Evolutionary conservation across 2,329 filamentous ascomycete species (phyloP).

Genomic region (Penicillium frequentans): DNA sequence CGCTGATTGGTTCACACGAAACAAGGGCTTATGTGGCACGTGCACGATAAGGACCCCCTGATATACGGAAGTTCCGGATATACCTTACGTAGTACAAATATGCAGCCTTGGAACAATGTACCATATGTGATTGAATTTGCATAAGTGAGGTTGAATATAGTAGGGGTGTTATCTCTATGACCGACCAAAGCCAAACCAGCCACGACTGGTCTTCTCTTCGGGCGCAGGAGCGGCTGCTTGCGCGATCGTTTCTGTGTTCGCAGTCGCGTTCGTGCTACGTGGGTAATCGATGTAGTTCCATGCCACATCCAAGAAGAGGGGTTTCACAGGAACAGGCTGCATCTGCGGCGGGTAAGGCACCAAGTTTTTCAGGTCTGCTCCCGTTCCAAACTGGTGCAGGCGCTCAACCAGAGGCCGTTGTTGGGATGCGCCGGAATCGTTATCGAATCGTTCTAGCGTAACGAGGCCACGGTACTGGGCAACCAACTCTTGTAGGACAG

Average conservation of each 20-base stretch:
- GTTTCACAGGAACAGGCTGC: conserved; percentile 84
- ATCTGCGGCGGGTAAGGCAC: conserved; percentile 85
- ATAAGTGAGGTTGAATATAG: not conserved
- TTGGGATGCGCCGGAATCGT: conserved; percentile 35
- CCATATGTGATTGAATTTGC: not conserved
- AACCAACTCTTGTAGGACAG: conserved; percentile 68
- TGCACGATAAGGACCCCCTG: not conserved
- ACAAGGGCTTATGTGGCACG: not conserved
- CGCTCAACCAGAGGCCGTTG: conserved; percentile 69
- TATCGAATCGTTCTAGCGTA: conserved; percentile 68
- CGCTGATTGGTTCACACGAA: not conserved
- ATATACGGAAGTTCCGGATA: no score
- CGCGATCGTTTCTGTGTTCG: conserved; percentile 5
- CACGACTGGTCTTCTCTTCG: conserved; percentile 55
- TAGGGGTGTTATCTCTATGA: conserved; percentile 20
- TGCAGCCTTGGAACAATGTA: no score
- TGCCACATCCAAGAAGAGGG: conserved; percentile 91
- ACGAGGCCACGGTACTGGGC: conserved; percentile 83
- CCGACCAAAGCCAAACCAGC: conserved; percentile 73
- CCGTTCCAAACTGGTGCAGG: conserved; percentile 72
- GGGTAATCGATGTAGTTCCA: conserved; percentile 98
- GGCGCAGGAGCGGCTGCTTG: conserved; percentile 23
- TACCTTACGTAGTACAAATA: no score
- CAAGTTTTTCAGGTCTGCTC: conserved; percentile 73
- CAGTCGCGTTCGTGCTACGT: conserved; percentile 45